Evolutionary conservation across 192 early-diverging fungal species (phyloP), one percentile per base, ranked within the genome.

Genomic region (Mortierella claussenii): DNA sequence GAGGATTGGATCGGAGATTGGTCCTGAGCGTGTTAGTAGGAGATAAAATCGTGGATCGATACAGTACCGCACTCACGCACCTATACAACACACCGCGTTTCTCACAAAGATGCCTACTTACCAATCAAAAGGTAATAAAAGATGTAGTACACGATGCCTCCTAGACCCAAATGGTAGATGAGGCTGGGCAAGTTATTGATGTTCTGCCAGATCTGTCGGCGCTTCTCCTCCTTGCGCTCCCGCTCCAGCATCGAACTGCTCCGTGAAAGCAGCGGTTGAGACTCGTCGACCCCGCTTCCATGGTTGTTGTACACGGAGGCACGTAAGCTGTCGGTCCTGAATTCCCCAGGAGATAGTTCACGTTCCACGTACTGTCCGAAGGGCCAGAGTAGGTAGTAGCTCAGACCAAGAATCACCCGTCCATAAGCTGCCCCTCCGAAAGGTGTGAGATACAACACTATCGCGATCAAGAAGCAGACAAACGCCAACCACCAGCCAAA

Each of bases 321-420:
- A 34, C 60, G 47, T 21, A 65, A 44, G 26, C n/a, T 27, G 21
- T 56, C 60, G 4, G 71, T 69, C 60, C 53, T 80, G 43, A 60
- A 34, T 32, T 60, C 60, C 4, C 66, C 64, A 18, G 73, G 73
- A 15, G 53, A 40, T 3, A 76, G 34, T 27, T 76, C 73, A 27
- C 89, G 85, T 60, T 93, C 93, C 11, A 97, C 92, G 78, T 94
- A 96, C 55, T 94, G 93, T 23, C 95, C 96, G 85, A 99, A 99
- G 10, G 97, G 97, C 94, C 94, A 97, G 30, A 99, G 80, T 28
- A 97, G 82, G 61, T 99, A 99, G 51, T 87, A 81, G 26, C 89
- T 86, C 1, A 97, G 84, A 60, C 93, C 95, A 5, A 89, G 62
- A 2, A 95, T 62, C 6, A 96, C 91, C 54, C 88, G 63, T 6